These are phyloP conservation scores for Metarhizium robertsii DNA, from an alignment of 2,329 filamentous ascomycete genomes.

Conservation along the genomic window DNA sequence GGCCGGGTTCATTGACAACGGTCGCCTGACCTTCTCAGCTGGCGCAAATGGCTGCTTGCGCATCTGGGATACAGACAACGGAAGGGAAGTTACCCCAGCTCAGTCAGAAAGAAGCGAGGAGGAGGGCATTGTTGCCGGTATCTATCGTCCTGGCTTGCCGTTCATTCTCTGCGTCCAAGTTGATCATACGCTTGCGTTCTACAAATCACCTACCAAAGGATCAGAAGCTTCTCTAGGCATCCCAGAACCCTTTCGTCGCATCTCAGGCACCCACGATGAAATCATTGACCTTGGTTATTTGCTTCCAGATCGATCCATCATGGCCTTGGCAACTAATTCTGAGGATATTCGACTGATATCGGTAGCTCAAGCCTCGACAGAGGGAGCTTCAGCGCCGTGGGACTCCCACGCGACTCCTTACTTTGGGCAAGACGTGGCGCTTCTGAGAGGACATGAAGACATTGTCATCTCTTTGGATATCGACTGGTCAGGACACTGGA, in stretches of 20 bases:
- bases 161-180: conserved; percentile 77
- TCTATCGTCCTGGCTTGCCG: conserved; percentile 55
- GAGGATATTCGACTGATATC: conserved; percentile 88
- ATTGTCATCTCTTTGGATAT: conserved; percentile 92
- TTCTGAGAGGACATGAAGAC: conserved; percentile 85
- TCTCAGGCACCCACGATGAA: conserved; percentile 95
- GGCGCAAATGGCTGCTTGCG: conserved; percentile 76
- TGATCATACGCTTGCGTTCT: conserved; percentile 78
- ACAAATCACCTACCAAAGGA: conserved; percentile 38
- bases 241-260: conserved; percentile 56
- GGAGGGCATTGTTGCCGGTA: conserved; percentile 61
- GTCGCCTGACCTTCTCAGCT: conserved; percentile 68
- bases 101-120: conserved; percentile 52
- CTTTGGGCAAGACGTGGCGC: conserved; percentile 81
- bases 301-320: conserved; percentile 65
- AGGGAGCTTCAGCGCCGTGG: background rate
- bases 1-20: conserved; percentile 67
- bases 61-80: conserved; percentile 71
- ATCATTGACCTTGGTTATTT: conserved; percentile 91
- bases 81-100: conserved; percentile 69
- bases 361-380: conserved; percentile 35
- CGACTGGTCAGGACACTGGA: conserved; percentile 96
- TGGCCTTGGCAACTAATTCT: conserved; percentile 90
- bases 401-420: conserved; percentile 37
- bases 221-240: conserved; percentile 23